phyloP scores from a whole-genome alignment of 768 basidiomycete genomes.

The Dioszegia aurantiaca region DNA sequence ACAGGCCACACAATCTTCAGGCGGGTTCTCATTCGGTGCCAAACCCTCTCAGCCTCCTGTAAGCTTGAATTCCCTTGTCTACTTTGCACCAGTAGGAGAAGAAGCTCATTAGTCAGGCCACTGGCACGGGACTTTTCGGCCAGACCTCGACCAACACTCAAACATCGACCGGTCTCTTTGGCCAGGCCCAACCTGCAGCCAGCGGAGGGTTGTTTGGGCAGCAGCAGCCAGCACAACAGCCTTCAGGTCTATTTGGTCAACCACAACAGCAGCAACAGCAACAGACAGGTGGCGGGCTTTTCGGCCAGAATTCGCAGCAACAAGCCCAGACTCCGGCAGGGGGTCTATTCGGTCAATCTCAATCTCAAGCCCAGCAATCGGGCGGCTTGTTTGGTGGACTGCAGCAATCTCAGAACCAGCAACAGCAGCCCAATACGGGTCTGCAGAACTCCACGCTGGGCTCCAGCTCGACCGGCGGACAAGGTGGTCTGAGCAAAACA shows the following conservation, averaged over 20 bases:
- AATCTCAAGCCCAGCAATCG: constrained; percentile 2
- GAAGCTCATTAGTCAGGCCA: background rate
- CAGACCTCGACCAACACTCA: constrained; percentile 10
- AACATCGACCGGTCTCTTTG: constrained; percentile 5
- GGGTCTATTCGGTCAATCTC: constrained; percentile 16
- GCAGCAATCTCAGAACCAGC: constrained; percentile 4
- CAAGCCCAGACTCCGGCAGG: background rate
- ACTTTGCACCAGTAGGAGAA: background rate
- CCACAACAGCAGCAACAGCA: constrained; percentile 17
- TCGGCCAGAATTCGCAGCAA: constrained; percentile 11
- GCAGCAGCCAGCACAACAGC: constrained; percentile 15
- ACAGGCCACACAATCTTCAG: constrained; percentile 18
- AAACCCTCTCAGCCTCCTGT: constrained; percentile 12
- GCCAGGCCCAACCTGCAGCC: constrained; percentile 4
- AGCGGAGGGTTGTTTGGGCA: constrained; percentile 2
- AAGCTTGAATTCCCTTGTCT: background rate
- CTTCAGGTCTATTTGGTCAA: constrained; percentile 18
- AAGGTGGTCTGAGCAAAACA: constrained; percentile 28
- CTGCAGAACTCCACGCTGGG: constrained; percentile 11
- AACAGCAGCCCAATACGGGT: too few species aligned
- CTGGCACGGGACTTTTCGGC: constrained; percentile 16
- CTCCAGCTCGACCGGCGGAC: background rate
- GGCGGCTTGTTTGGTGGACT: background rate
- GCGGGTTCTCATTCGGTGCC: constrained; percentile 21
- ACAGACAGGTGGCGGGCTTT: constrained; percentile 8